A percentile compares a stretch with the other conserved stretches of the same genome.
phyloP scores from a whole-genome alignment of 2,329 filamentous ascomycete species.

The Truncatella angustata region DNA sequence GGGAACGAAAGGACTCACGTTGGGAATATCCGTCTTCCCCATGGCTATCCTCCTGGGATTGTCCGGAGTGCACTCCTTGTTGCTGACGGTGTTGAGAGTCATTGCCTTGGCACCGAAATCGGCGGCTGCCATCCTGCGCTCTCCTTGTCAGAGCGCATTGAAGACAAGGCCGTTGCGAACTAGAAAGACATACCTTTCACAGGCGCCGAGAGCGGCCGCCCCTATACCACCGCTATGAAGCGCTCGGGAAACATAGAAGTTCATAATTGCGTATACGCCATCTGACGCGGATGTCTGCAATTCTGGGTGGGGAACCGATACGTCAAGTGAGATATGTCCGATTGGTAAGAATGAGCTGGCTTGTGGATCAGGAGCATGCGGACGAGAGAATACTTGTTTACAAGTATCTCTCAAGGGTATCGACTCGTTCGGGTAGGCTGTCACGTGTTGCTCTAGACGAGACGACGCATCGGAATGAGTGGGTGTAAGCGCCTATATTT shows the following conservation, averaged over 20 bases:
- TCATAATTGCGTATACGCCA: conserved; percentile 21
- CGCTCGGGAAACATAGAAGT: conserved; percentile 23
- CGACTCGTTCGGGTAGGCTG: conserved; percentile 16
- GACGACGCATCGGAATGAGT: conserved; percentile 10
- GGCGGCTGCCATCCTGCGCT: conserved; percentile 18
- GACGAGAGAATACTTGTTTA: conserved; percentile 15
- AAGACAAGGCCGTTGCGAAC: background rate
- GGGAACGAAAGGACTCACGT: conserved; percentile 9
- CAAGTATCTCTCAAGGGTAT: conserved; percentile 15
- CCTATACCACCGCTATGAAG: conserved; percentile 22
- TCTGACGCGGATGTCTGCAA: conserved; percentile 15
- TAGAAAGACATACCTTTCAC: conserved; percentile 16
- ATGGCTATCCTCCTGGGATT: conserved; percentile 20
- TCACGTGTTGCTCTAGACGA: conserved; percentile 20
- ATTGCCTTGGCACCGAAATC: conserved; percentile 21
- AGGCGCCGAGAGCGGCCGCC: conserved; percentile 16
- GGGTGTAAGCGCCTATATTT: conserved; percentile 14
- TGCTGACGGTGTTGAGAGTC: conserved; percentile 21
- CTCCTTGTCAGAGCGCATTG: background rate
- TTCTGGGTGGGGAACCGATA: conserved; percentile 14
- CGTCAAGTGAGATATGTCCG: conserved; percentile 30
- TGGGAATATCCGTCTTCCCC: conserved; percentile 12
- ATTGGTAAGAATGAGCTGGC: conserved; percentile 23
- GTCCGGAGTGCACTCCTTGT: conserved; percentile 15
- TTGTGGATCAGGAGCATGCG: conserved; percentile 14